phyloP scores from a whole-genome alignment of 345 rosid species.

The Passiflora organensis region DNA sequence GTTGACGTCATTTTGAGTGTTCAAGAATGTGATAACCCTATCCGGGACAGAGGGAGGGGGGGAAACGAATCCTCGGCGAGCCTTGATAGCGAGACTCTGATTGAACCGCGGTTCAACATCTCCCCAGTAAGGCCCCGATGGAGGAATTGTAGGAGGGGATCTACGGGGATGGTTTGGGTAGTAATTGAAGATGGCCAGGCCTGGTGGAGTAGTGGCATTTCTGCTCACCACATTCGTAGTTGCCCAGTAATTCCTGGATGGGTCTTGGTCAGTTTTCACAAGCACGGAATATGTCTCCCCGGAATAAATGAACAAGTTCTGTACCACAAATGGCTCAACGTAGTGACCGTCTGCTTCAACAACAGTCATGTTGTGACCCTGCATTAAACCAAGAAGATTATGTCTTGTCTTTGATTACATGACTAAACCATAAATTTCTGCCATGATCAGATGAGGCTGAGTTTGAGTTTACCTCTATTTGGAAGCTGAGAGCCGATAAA shows the following conservation, averaged over 20 bases:
- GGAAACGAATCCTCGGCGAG: conserved; percentile 33
- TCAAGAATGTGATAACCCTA: conserved; percentile 45
- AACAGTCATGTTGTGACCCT: conserved; percentile 80
- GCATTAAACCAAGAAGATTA: neutral
- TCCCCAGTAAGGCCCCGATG: conserved; percentile 45
- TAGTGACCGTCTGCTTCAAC: conserved; percentile 75
- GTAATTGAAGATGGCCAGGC: conserved; percentile 45
- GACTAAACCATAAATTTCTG: neutral
- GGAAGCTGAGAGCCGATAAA: conserved; percentile 69
- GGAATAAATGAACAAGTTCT: conserved; percentile 63
- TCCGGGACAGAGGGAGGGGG: conserved; percentile 45
- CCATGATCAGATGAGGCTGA: neutral
- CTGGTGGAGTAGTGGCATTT: conserved; percentile 38
- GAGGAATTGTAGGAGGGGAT: conserved; percentile 39
- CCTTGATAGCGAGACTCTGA: conserved; percentile 54
- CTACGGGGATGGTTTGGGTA: conserved; percentile 48
- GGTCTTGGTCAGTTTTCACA: conserved; percentile 47
- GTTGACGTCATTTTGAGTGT: conserved; percentile 48
- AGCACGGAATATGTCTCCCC: conserved; percentile 78
- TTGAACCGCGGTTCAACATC: conserved; percentile 22
- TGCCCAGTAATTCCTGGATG: conserved; percentile 62
- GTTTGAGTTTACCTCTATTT: conserved; percentile 45
- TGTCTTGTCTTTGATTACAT: neutral
- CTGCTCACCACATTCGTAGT: conserved; percentile 55
- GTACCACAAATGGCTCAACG: conserved; percentile 62